Base-by-base conservation (phyloP, 305 asterid species). In the Petunia hybrid region DNA sequence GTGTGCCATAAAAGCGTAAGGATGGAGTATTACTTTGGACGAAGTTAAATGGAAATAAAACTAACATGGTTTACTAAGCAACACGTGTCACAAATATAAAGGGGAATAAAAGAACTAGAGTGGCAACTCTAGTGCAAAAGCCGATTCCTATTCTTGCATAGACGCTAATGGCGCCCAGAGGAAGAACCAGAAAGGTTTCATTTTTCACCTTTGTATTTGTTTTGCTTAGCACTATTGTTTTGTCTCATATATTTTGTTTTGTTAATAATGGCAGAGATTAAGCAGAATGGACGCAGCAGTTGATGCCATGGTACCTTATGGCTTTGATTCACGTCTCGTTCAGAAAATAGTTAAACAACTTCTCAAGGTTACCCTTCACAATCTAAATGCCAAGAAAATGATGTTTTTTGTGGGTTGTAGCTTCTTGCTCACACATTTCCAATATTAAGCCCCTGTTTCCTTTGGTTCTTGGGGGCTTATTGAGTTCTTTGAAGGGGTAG, bases 261-360 rank as follows among this genome's bases (percentile, higher is more conserved):
- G 76, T 81, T 82, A 82, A 48, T 78, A 88, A 90, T 82, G 80
- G 81, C 86, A 79, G 82, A 40, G 96, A 39, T 40, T 88, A 78
- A 53, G 87, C 61, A 85, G 96, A 82, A 86, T 91, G 86, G 90
- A 91, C 84, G 94, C 94, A 53, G 96, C 96, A 66, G 76, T 87
- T 68, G 95, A 91, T 62, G 94, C 95, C 60, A 91, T 91, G 95
- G 55, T 16, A 65, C 83, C 66, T 53, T 40, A 84, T 1, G 95
- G 95, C 2, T 91, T 90, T 74, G 31, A 83, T 2, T 77, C 40
- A 46, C 77, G 39, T 1, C 63, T 35, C 14, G 87, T 89, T 7
- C 77, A 4, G 55, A 60, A 39, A 66, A 63, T 38, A 6, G 87
- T 83, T 1, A 87, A 80, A 31, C 61, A 87, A 40, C 90, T 91